Percentiles rank a stretch among this genome's conserved stretches.
phyloP scores from a whole-genome alignment of 805 yeast genomes.

The Myxozyma kluyveri region DNA sequence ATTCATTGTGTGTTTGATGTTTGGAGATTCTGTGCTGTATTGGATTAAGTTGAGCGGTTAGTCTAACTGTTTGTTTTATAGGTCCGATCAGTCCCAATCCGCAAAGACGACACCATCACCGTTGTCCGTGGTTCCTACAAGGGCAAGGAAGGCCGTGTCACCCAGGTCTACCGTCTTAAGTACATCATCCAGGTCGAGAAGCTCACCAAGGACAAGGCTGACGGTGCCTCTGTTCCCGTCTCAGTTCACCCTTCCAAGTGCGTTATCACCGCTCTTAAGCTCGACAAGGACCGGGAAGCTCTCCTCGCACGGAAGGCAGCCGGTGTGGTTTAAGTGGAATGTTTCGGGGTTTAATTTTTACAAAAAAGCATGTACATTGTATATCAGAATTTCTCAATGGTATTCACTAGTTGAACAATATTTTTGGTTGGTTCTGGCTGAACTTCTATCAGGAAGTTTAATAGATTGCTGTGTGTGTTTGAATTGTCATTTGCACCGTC shows the following conservation, averaged over 20 bases:
- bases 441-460: too few species aligned
- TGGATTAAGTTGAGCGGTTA: background rate
- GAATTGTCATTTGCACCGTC: too few species aligned
- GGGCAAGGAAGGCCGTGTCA: constrained; percentile 98
- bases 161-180: constrained; percentile 98
- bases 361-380: constrained; percentile 8
- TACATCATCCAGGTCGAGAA: constrained; percentile 95
- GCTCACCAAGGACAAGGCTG: constrained; percentile 95
- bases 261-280: constrained; percentile 96
- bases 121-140: constrained; percentile 99
- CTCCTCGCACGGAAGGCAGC: constrained; percentile 51
- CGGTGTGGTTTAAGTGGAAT: constrained; percentile 10
- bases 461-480: too few species aligned
- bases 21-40: background rate
- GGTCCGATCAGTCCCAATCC: constrained; percentile 91
- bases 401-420: background rate
- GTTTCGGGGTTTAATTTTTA: background rate
- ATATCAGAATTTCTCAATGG: constrained; percentile 1
- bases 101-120: constrained; percentile 93
- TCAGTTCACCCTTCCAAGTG: constrained; percentile 98
- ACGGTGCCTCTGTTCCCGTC: constrained; percentile 96
- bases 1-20: too few species aligned
- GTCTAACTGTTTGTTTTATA: constrained; percentile 2
- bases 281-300: constrained; percentile 98
- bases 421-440: too few species aligned